Percentiles rank a stretch among this genome's conserved stretches.
Evolutionary conservation across 176 grass and related monocot genomes (phyloP).

Genomic region (Tuctoria greenei): DNA sequence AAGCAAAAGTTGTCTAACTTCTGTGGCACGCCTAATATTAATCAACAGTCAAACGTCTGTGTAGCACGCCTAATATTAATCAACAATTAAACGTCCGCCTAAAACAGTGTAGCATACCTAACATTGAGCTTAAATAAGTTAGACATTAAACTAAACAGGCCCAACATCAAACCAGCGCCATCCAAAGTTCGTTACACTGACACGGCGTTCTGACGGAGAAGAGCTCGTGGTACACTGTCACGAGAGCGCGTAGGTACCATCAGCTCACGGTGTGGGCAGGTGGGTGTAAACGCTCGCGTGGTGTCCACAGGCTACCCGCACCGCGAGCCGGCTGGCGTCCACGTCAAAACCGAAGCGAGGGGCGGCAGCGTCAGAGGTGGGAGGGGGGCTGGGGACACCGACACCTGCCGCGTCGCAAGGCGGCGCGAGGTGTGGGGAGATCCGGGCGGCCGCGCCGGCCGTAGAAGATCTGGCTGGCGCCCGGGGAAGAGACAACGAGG

Average conservation of each 20-base stretch:
- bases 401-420: constrained; percentile 38
- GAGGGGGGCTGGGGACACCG: constrained; percentile 9
- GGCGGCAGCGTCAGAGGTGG: constrained; percentile 28
- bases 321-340: constrained; percentile 18
- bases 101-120: too few relatives aligned
- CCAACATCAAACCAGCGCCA: too few relatives aligned
- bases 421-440: constrained; percentile 28
- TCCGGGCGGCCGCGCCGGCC: constrained; percentile 37
- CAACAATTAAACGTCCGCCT: too few relatives aligned
- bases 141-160: too few relatives aligned
- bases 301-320: constrained; percentile 8
- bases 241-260: background rate
- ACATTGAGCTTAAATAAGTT: too few relatives aligned
- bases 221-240: background rate
- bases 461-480: constrained; percentile 46
- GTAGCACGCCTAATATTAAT: too few relatives aligned
- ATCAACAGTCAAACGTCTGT: too few relatives aligned
- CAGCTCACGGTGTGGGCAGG: background rate
- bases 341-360: constrained; percentile 42
- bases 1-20: too few relatives aligned
- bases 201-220: background rate
- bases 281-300: background rate
- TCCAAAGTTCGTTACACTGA: background rate
- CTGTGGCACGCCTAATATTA: too few relatives aligned
- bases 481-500: constrained; percentile 20